Percentiles rank a stretch among this genome's conserved stretches.
Evolutionary conservation across 345 rosid genomes (phyloP).

Genomic region (Syzygium jambos): DNA sequence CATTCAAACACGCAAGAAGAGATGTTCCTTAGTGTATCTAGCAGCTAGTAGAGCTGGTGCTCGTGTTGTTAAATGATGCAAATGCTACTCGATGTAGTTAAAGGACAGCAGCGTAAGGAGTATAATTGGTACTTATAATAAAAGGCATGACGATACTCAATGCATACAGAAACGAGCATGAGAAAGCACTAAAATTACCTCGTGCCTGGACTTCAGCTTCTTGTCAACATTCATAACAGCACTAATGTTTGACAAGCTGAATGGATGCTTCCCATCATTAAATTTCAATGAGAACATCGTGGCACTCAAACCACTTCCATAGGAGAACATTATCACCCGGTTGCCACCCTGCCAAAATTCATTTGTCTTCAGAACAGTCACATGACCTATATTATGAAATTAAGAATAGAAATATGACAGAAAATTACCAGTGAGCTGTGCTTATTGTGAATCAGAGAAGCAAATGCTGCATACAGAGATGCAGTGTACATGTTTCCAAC

Average conservation of each 20-base stretch:
- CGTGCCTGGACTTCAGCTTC: conserved; percentile 82
- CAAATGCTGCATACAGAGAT: conserved; percentile 92
- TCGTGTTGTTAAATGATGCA: background rate
- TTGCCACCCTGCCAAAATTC: conserved; percentile 45
- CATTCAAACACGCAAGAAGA: background rate
- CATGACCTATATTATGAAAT: background rate
- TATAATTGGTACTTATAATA: background rate
- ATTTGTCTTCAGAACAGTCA: background rate
- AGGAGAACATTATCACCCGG: conserved; percentile 81
- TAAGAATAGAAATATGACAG: background rate
- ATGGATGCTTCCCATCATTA: conserved; percentile 53
- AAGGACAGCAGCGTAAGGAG: background rate
- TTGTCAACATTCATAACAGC: conserved; percentile 56
- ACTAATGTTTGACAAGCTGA: conserved; percentile 76
- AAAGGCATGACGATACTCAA: background rate
- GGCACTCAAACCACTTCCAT: conserved; percentile 94
- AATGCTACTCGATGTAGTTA: too few species aligned
- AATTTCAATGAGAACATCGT: conserved; percentile 83
- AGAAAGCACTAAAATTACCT: conserved; percentile 36
- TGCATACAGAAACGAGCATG: background rate
- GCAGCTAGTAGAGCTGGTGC: background rate
- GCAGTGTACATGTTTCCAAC: conserved; percentile 99
- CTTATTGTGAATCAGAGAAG: conserved; percentile 82
- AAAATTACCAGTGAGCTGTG: conserved; percentile 58
- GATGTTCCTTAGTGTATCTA: background rate